Evolutionary conservation across 2,329 filamentous ascomycete species (phyloP), one percentile per base, ranked within the genome.

Genomic region (Colletotrichum sp.): DNA sequence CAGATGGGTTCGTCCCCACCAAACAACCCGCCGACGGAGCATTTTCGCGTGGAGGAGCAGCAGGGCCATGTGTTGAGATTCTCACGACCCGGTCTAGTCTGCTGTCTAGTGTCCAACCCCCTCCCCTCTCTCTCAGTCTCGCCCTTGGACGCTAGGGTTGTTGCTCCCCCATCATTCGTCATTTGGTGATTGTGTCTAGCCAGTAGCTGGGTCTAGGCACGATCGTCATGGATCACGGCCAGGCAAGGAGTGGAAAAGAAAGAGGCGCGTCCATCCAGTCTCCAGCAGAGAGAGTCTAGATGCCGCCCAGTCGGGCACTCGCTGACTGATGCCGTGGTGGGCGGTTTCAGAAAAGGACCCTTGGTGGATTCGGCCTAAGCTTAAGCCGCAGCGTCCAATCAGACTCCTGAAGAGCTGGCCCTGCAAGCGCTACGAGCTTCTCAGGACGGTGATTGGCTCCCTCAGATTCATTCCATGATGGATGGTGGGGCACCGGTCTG

Each of bases 351-450:
- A 75, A 82, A 75, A 61, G 38, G 70, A 79, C 78, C 77, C 80
- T 78, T 77, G 76, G 79, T 80, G 82, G 81, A 83, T 80, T 82
- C 82, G 82, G 83, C 79, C 80, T 81, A 81, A 81, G 79, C 79
- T 79, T 76, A 80, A 79, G 65, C 78, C 77, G 75, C 77, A 72
- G 75, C 64, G 70, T 38, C 84, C 83, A 85, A 85, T 85, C 80
- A 84, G 36, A 62, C n/a, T 66, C 77, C 70, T 79, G 80, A 80
- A 21, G 79, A 80, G 76, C 80, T 79, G 16, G 56, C 78, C 79
- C 77, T 78, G 75, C 79, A 76, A 77, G 80, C 80, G 80, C 80
- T 78, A 78, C 70, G 73, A 71, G 67, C 75, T 67, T 21, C 16
- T 70, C 78, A 79, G 78, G 74, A 43, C 7, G 75, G 75, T 77